phyloP scores from a whole-genome alignment of 1,284 basidiomycete species.

The Hymenochaete sp. region DNA sequence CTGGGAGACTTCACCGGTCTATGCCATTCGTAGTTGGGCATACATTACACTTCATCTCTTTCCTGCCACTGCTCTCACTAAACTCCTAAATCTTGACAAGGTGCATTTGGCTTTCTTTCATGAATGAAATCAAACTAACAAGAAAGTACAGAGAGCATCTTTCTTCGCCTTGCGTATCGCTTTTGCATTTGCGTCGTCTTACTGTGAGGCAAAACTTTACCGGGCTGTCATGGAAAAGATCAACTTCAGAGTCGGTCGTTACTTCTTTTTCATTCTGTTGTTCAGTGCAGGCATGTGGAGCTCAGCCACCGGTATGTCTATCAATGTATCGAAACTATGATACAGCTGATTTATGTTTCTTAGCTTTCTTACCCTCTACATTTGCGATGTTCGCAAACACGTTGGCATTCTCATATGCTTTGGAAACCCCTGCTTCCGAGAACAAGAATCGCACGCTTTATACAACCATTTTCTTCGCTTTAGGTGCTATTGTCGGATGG shows the following conservation, averaged over 20 bases:
- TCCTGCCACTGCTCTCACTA: slow-evolving; percentile 38
- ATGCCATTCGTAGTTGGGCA: slow-evolving; percentile 89
- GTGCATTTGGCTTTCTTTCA: slow-evolving; percentile 27
- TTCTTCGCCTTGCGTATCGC: slow-evolving; percentile 87
- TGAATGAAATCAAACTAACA: slow-evolving; percentile 21
- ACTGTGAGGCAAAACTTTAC: slow-evolving; percentile 83
- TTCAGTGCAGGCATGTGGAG: slow-evolving; percentile 93
- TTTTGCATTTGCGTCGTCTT: slow-evolving; percentile 66
- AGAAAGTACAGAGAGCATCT: slow-evolving; percentile 52
- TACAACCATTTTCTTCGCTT: slow-evolving; percentile 67
- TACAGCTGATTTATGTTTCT: slow-evolving; percentile 6
- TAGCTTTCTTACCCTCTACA: slow-evolving; percentile 89
- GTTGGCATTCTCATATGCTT: slow-evolving; percentile 70
- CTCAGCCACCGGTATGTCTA: slow-evolving; percentile 62
- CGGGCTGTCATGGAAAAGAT: slow-evolving; percentile 74
- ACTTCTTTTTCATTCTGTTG: slow-evolving; percentile 79
- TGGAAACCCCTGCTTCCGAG: slow-evolving; percentile 57
- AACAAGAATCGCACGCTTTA: slow-evolving; percentile 49
- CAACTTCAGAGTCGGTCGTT: slow-evolving; percentile 85
- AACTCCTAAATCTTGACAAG: slow-evolving; percentile 41
- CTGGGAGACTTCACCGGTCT: slow-evolving; percentile 92
- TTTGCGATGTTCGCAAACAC: slow-evolving; percentile 91
- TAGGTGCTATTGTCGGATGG: slow-evolving; percentile 91
- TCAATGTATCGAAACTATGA: slow-evolving; percentile 6
- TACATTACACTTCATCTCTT: slow-evolving; percentile 76